Evolutionary conservation across 345 rosid genomes (phyloP).

Genomic region (Kernera saxatilis): DNA sequence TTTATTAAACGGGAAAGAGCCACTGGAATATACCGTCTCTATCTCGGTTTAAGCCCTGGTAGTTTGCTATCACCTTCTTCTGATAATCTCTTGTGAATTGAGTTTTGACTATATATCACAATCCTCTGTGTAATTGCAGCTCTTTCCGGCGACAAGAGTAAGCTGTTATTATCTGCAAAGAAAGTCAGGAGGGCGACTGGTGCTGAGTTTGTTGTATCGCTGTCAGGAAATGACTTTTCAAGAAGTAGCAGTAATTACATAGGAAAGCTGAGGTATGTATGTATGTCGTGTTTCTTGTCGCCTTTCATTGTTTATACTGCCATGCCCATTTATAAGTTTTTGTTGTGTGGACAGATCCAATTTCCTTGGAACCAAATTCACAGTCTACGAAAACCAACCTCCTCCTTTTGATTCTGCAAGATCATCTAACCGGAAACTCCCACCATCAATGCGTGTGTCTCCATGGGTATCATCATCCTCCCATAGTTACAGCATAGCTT

Average conservation of each 20-base stretch:
- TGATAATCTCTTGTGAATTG: neutral
- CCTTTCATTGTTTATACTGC: neutral
- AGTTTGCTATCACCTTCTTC: neutral
- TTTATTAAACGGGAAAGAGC: slow-evolving; percentile 75
- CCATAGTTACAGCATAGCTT: slow-evolving; percentile 40
- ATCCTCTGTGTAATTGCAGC: slow-evolving; percentile 35
- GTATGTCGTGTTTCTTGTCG: neutral
- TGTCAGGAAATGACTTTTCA: slow-evolving; percentile 57
- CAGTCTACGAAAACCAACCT: slow-evolving; percentile 61
- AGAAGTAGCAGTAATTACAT: slow-evolving; percentile 49
- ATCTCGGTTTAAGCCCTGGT: slow-evolving; percentile 89
- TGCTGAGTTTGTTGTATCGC: slow-evolving; percentile 72
- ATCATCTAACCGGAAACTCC: slow-evolving; percentile 32
- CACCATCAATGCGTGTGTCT: slow-evolving; percentile 43
- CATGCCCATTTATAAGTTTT: neutral
- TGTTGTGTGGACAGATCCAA: slow-evolving; percentile 59
- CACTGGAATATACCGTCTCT: slow-evolving; percentile 58
- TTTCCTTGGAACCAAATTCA: slow-evolving; percentile 87
- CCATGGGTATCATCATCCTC: slow-evolving; percentile 33
- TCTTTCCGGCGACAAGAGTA: slow-evolving; percentile 68
- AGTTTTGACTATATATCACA: neutral
- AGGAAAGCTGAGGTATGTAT: slow-evolving; percentile 71
- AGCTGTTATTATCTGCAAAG: slow-evolving; percentile 79
- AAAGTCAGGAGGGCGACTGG: slow-evolving; percentile 61
- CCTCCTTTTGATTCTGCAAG: slow-evolving; percentile 33